These are phyloP conservation scores for Kuraishia piskuri DNA, from an alignment of 805 yeast species.

Conservation along the genomic window DNA sequence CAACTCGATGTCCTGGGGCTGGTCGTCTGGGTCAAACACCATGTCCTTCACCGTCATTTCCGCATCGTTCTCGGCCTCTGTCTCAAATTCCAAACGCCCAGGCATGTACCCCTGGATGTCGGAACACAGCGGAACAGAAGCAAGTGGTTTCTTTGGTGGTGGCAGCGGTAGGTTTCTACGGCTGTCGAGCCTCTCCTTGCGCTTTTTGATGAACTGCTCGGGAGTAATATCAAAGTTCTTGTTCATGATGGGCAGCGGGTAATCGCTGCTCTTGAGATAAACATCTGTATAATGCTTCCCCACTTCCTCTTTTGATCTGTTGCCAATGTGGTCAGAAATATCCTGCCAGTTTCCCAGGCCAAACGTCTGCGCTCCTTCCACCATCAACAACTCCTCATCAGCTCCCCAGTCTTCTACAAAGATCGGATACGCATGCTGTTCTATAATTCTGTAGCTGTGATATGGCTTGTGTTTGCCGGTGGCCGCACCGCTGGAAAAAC, in stretches of 20 bases:
- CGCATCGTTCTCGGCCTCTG: slow-evolving; percentile 95
- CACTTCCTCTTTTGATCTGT: slow-evolving; percentile 86
- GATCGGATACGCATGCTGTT: slow-evolving; percentile 92
- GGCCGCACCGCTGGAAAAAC: slow-evolving; percentile 78
- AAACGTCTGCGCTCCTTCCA: slow-evolving; percentile 85
- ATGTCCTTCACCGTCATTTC: slow-evolving; percentile 91
- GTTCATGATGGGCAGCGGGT: slow-evolving; percentile 86
- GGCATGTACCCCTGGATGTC: slow-evolving; percentile 99
- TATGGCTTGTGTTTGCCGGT: slow-evolving; percentile 88
- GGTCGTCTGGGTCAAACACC: slow-evolving; percentile 92
- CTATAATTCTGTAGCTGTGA: slow-evolving; percentile 88
- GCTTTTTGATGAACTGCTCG: slow-evolving; percentile 54
- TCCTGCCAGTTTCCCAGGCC: slow-evolving; percentile 99
- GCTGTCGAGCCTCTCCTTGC: slow-evolving; percentile 66
- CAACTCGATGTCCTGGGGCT: slow-evolving; percentile 78
- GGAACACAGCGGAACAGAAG: slow-evolving; percentile 93
- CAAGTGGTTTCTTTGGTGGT: slow-evolving; percentile 80
- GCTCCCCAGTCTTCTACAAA: slow-evolving; percentile 95
- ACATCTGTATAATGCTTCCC: slow-evolving; percentile 69
- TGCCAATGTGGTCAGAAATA: slow-evolving; percentile 93
- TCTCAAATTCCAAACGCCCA: slow-evolving; percentile 93
- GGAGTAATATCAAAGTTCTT: slow-evolving; percentile 62
- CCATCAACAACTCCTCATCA: slow-evolving; percentile 82
- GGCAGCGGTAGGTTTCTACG: slow-evolving; percentile 70
- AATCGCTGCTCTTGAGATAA: slow-evolving; percentile 60